A percentile compares a stretch with the other conserved stretches of the same genome.
Evolutionary conservation across 2,329 filamentous ascomycete species (phyloP).

Genomic region (Colletotrichum eleusines): DNA sequence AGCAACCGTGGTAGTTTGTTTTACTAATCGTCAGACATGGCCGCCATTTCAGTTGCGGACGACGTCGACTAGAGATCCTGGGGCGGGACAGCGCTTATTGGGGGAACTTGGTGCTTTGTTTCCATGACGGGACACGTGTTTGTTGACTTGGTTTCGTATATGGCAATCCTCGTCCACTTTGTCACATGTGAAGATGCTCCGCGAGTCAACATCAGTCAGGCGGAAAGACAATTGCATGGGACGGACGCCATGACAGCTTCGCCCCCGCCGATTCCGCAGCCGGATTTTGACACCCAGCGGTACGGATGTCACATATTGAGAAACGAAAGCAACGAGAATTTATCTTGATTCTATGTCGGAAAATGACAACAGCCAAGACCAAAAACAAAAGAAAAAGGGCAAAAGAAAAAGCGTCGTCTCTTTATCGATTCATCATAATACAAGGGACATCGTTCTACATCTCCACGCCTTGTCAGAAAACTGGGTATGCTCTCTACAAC

Average conservation of each 20-base stretch:
- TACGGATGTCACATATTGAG: neutral
- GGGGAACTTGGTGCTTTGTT: constrained; percentile 12
- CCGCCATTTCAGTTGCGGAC: neutral
- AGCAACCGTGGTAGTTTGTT: neutral
- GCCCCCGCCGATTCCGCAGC: neutral
- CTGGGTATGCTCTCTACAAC: constrained; percentile 57
- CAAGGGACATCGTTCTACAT: constrained; percentile 10
- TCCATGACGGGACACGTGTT: constrained; percentile 26
- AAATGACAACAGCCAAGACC: too few species aligned
- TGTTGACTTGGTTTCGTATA: constrained; percentile 28
- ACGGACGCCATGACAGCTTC: constrained; percentile 1
- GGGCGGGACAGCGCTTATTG: neutral
- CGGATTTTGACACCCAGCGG: neutral
- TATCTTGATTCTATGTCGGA: too few species aligned
- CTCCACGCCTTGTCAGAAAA: neutral
- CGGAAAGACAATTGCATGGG: constrained; percentile 11
- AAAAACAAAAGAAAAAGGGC: neutral
- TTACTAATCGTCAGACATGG: neutral
- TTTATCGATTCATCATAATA: constrained; percentile 2
- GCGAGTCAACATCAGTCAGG: constrained; percentile 30
- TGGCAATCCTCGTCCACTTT: constrained; percentile 5
- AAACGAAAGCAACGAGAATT: neutral
- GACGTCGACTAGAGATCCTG: neutral
- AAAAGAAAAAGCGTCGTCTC: neutral
- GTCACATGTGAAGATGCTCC: constrained; percentile 37